phyloP scores from a whole-genome alignment of 116 monocot genomes.

The Papilionanthe hybrid region DNA sequence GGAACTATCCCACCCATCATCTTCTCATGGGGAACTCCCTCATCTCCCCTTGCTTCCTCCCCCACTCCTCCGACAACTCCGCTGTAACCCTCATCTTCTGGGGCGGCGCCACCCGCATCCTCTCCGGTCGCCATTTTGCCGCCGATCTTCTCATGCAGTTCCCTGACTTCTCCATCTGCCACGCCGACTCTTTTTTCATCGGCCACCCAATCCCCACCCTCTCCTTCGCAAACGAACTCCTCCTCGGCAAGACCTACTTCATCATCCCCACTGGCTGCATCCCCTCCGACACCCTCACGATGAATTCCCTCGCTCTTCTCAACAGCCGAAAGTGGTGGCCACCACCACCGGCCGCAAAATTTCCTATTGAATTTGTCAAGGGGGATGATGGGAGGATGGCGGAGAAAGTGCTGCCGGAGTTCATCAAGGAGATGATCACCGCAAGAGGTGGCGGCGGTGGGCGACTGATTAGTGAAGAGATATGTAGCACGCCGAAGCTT shows the following conservation, averaged over 20 bases:
- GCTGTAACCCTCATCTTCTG: constrained; percentile 43
- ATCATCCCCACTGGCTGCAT: constrained; percentile 61
- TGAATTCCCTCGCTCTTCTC: constrained; percentile 34
- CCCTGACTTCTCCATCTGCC: constrained; percentile 60
- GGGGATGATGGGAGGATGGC: constrained; percentile 31
- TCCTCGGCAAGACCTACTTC: constrained; percentile 61
- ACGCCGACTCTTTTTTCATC: too few relatives aligned
- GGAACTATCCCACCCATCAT: background rate
- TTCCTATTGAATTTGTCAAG: constrained; percentile 58
- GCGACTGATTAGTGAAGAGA: background rate
- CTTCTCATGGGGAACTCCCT: constrained; percentile 21
- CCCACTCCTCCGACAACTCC: background rate
- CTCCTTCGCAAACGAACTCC: constrained; percentile 42
- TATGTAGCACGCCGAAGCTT: constrained; percentile 93
- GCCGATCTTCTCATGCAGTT: constrained; percentile 49
- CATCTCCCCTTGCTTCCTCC: background rate
- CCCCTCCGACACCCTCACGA: constrained; percentile 39
- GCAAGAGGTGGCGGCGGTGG: too few relatives aligned
- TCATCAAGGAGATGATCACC: constrained; percentile 34
- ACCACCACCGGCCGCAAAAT: constrained; percentile 4
- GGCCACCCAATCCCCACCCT: constrained; percentile 56
- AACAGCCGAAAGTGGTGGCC: background rate
- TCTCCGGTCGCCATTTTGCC: constrained; percentile 24
- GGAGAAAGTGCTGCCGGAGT: constrained; percentile 69
- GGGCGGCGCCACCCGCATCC: constrained; percentile 41